Base-by-base conservation (phyloP, 768 basidiomycete genomes). In the Tremella yokohamensis region DNA sequence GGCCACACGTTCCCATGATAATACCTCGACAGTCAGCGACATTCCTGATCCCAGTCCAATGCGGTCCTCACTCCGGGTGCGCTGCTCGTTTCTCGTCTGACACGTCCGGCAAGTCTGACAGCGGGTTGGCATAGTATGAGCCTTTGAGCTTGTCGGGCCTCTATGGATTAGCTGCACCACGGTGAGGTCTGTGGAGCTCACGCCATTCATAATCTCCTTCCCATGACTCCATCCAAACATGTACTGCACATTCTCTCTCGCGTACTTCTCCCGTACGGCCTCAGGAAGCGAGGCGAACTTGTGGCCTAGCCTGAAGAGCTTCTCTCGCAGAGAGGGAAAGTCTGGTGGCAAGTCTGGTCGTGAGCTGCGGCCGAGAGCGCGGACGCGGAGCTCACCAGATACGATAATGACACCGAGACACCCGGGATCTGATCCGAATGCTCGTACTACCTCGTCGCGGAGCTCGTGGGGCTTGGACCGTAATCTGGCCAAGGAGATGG, bases 171-270 rank as follows among this genome's bases (percentile, higher is more conserved):
- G 9, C 22, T 54, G 40, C 34, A 22, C 24, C 20, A 6, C 15
- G 22, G 8, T 6, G 4, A 18, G 15, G 22, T 15, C 4, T 45
- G 15, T 4, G 7, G 13, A n/a, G 16, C 29, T 22, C 53, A 76
- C 75, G 13, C 93, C 93, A 69, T 97, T 97, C 92, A 97, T 96
- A 47, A 93, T 84, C 81, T 97, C 94, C 85, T 97, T 96, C 54
- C 94, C 94, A 77, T 94, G 89, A 44, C 87, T 89, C 94, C 94
- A 98, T n/a, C 94, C 94, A 76, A 92, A 97, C 87, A 88, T 88
- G 70, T 90, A 96, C 56, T 82, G 83, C 65, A 85, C 87, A 22
- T 76, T 78, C 1, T 84, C 79, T 76, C 92, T 85, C 19, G 85
- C 82, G 68, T 89, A 89, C 54, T 82, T 83, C 73, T 96, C 90